Percentiles rank a stretch among this genome's conserved stretches.
Evolutionary conservation across 495 filamentous ascomycete species (phyloP).

Genomic region (Hypoxylon lienhwacheense): DNA sequence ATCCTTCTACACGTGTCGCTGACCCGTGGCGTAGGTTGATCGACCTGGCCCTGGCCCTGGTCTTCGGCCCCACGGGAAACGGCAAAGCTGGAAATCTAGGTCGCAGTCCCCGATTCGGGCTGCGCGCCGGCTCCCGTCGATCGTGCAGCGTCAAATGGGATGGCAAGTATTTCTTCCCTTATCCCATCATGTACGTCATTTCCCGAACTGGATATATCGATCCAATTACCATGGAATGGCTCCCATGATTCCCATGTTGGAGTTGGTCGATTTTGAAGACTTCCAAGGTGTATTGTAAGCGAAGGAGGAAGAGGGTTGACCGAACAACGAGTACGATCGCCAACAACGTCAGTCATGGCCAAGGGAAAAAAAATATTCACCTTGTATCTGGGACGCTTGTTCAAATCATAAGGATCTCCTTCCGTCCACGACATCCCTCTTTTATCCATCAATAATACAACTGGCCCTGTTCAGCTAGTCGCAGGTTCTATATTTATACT

Average conservation of each 20-base stretch:
- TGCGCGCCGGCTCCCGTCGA: not conserved
- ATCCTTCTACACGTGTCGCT: constrained; percentile 8
- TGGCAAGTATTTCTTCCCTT: not conserved
- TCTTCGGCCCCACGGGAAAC: not conserved
- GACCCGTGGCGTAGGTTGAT: not conserved
- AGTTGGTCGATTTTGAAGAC: not conserved
- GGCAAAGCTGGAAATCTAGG: not conserved
- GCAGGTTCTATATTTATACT: constrained; percentile 23
- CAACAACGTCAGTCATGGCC: not conserved
- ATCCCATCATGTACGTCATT: not conserved
- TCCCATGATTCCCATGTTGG: not conserved
- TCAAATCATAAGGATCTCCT: constrained; percentile 1
- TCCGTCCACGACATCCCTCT: constrained; percentile 2
- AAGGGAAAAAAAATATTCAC: constrained; percentile 15
- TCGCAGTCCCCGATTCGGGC: not conserved
- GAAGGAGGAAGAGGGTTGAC: constrained; percentile 1
- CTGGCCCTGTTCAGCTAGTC: not conserved
- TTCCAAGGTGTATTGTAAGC: not conserved
- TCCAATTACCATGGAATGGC: not conserved
- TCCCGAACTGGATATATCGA: not conserved
- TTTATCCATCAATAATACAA: constrained; percentile 1
- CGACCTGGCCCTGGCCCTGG: not conserved
- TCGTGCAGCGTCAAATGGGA: not conserved
- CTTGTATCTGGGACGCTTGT: constrained; percentile 2
- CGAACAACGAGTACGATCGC: not conserved